Evolutionary conservation across 805 yeast species (phyloP).

Genomic region (Lachancea kluyveri): DNA sequence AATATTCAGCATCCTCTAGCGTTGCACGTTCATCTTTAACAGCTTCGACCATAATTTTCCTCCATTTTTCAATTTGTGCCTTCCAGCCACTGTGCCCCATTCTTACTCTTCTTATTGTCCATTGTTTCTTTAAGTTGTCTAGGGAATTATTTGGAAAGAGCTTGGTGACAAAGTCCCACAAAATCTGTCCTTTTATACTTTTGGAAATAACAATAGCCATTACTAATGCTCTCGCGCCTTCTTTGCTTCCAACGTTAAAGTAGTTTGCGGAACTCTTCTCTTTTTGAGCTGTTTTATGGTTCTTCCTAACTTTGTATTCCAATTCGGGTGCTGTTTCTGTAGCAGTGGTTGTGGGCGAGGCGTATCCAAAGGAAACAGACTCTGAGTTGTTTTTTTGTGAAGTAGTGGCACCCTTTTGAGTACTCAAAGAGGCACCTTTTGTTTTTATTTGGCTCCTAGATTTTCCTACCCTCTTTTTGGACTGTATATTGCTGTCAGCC

Average conservation of each 20-base stretch:
- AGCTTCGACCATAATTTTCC: conserved; percentile 51
- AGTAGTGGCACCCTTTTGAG: not conserved
- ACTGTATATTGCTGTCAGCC: too few relatives aligned
- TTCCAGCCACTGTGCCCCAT: conserved; percentile 54
- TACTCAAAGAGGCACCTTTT: too few relatives aligned
- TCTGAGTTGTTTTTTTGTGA: conserved; percentile 2
- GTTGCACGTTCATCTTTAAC: conserved; percentile 50
- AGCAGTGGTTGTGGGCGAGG: too few relatives aligned
- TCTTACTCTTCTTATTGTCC: conserved; percentile 55
- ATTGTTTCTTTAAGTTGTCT: conserved; percentile 49
- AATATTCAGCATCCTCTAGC: conserved; percentile 42
- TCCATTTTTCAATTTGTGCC: conserved; percentile 55
- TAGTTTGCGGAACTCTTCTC: not conserved
- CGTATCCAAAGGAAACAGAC: not conserved
- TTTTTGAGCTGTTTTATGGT: not conserved
- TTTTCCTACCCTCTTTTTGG: conserved; percentile 1
- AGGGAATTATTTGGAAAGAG: conserved; percentile 38
- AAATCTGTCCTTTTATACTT: conserved; percentile 53
- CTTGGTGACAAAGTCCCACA: conserved; percentile 55
- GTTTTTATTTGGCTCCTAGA: too few relatives aligned
- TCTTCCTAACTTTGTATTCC: too few relatives aligned
- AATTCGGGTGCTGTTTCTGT: too few relatives aligned
- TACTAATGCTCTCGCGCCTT: conserved; percentile 50
- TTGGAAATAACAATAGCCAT: conserved; percentile 64
- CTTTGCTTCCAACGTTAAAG: conserved; percentile 29